These are phyloP conservation scores for Hibiscus mutabilis DNA, from an alignment of 345 rosid species.

Conservation along the genomic window DNA sequence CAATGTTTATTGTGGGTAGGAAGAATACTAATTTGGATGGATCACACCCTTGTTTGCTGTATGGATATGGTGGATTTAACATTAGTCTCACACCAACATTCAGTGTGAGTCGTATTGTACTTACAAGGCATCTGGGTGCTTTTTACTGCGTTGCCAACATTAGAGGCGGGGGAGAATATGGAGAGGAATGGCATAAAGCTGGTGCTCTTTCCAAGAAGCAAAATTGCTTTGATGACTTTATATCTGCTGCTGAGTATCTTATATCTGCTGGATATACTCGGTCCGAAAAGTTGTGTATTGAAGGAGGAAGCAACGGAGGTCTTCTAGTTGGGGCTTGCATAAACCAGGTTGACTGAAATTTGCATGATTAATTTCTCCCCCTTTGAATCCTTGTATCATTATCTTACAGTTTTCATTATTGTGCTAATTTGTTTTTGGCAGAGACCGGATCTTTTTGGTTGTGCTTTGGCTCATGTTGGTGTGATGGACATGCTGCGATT, in stretches of 20 bases:
- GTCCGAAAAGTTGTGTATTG: conserved; percentile 67
- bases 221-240: conserved; percentile 87
- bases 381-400: background rate
- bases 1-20: conserved; percentile 63
- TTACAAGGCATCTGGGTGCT: conserved; percentile 65
- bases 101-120: conserved; percentile 52
- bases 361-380: conserved; percentile 20
- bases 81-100: conserved; percentile 67
- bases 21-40: conserved; percentile 61
- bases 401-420: conserved; percentile 1
- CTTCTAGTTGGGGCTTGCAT: conserved; percentile 87
- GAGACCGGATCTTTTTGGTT: conserved; percentile 97
- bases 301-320: conserved; percentile 95
- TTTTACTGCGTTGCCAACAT: conserved; percentile 75
- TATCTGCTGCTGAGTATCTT: conserved; percentile 67
- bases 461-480: conserved; percentile 95
- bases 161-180: conserved; percentile 98
- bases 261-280: conserved; percentile 70
- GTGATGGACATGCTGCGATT: conserved; percentile 96
- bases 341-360: conserved; percentile 58
- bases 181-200: conserved; percentile 95
- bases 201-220: conserved; percentile 79
- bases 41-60: conserved; percentile 80
- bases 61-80: conserved; percentile 90
- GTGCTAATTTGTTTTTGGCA: conserved; percentile 20